Evolutionary conservation across 148 eudicot genomes (phyloP), one percentile per base, ranked within the genome.

Genomic region (Amaranthus palmeri): DNA sequence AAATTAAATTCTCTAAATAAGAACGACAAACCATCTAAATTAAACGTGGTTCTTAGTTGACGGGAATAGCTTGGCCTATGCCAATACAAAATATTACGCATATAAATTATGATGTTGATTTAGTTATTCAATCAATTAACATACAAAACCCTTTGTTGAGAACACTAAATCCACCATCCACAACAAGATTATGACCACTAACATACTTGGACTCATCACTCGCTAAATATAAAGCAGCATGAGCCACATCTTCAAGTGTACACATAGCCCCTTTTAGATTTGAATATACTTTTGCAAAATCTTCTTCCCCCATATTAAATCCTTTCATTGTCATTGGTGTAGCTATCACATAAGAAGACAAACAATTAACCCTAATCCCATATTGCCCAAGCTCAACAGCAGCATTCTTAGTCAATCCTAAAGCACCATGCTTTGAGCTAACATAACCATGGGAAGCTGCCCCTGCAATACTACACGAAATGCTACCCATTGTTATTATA

Each of bases 201-300:
- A 86, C 83, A 61, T 73, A 80, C 71, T 75, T 80, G 2, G 87
- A 67, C 43, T 84, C 87, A 43, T 82, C 84, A 25, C 90, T 84
- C 0, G 76, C 90, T 55, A 86, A 60, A 55, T 52, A 86, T 71
- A 82, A 58, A 2, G 84, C 85, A 0, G 87, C 87, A 6, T 80
- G 56, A 1, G 87, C 90, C 11, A 86, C 65, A 50, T 86, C 90
- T 4, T 45, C 67, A 3, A 65, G 71, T 8, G 65, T 47, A 6
- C 66, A 56, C 3, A 43, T 61, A 6, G 46, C 69, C 17, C 79
- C 85, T 53, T 81, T 84, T 3, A 84, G 61, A 51, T 66, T 75
- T 0, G 70, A 51, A 0, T 55, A 8, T 17, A 73, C 0, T 17
- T 18, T 66, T 4, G 74, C 73, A 11, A 76, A 5, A 0, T 1